Base-by-base conservation (phyloP, 2,329 filamentous ascomycete genomes). In the Penicillium capsulatum region DNA sequence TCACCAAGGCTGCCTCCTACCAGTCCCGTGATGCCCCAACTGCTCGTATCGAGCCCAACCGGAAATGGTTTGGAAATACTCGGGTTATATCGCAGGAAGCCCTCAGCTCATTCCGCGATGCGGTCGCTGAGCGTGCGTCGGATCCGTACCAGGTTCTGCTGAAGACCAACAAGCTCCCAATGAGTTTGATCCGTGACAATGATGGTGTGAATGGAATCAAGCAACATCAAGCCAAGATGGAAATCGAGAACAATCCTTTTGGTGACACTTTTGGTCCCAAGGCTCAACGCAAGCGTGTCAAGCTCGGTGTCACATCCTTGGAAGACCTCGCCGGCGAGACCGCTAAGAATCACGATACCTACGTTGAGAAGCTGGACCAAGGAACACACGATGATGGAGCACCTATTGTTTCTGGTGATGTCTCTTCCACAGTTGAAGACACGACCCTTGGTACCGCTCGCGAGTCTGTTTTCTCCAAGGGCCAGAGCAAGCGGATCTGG, bases 11-110 rank as follows among this genome's bases (percentile, higher is more conserved):
- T 50, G 89, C 89, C 34, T 76, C 80, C 11, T 95, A 81, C 68
- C 90, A 97, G 70, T 89, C 84, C 44, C 76, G 81, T 59, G 89
- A 95, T 24, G 70, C 83, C 15, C 90, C 91, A 32, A 80, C 77
- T 44, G 92, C 91, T 53, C 80, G 90, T 51, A 86, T 97, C 60
- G 91, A 97, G 72, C 92, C 92, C 34, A 94, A 97, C 70, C 79
- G 92, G 59, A 94, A 94, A 70, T 98, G 92, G 92, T 98, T 98
- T 70, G 87, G 84, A 58, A 96, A 96, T 67, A 95, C 91, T 22
- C 76, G 92, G 58, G 81, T 84, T 31, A 94, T 96, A 59, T 88
- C 85, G 1, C 91, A 96, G 63, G 87, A 94, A 63, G 86, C 88
- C 3, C 75, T 97, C 48, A 79, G 79, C 31, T 81, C 86, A 2